Base-by-base conservation (phyloP, 2,329 filamentous ascomycete genomes). In the Beauveria pseudobassiana region DNA sequence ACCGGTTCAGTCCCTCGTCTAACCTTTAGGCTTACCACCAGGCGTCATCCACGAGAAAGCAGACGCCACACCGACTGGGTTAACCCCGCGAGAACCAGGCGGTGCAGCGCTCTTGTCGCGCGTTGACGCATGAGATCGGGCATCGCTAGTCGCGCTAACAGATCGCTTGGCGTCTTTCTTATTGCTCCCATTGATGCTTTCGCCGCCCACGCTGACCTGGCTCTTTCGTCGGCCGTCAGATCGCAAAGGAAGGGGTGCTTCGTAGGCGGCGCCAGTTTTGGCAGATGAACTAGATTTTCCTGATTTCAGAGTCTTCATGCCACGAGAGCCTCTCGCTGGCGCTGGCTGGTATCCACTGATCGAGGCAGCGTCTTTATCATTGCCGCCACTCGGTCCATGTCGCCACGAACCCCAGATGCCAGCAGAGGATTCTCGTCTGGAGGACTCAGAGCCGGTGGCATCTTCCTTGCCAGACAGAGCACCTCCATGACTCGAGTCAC, bases 11-110 rank as follows among this genome's bases (percentile, higher is more conserved):
- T 49, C 42, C 10, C 72, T 65, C 5, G 74, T 67, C 10, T 77
- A 70, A 2, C 76, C 62, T 66, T 73, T 75, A 40, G 69, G 53
- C 51, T 80, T 80, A 56, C 70, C 71, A 20, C 73, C 66, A 46
- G 80, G 75, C 53, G 89, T 93, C 79, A 97, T 87, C 93, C 93
- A 98, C 14, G 90, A 88, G 77, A 98, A 98, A 3, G 93, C 93
- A 63, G 91, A 95, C 16, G 90, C 93, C n/a, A 90, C 90, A 9
- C 93, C 93, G 20, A 96, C 84, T 0, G 95, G 93, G 70, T 98
- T 98, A 38, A 85, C 80, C 7, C 85, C 81, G 62, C 86, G 82
- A 18, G 84, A 77, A n/a, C 78, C 70, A 20, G 75, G 69, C 48
- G 77, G 72, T 69, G 59, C 73, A 77, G 60, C 76, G 61, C 64